Base-by-base conservation (phyloP, 2,329 filamentous ascomycete genomes). In the Aspergillus fijiensis region DNA sequence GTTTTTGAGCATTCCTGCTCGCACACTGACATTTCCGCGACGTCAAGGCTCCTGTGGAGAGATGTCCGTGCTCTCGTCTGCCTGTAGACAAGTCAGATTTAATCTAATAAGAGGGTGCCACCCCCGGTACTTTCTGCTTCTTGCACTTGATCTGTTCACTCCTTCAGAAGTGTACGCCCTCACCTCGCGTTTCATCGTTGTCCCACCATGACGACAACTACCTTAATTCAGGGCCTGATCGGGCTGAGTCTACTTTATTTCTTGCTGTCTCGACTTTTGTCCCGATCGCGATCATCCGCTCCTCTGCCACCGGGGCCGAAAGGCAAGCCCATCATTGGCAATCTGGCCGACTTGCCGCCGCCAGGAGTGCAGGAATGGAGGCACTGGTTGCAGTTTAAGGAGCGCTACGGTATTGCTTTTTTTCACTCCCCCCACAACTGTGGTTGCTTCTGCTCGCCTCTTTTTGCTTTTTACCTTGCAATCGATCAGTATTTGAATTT, bases 231-330 rank as follows among this genome's bases (percentile, higher is more conserved):
- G 14, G 23, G 29, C 19, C 29, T 52, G 33, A 21, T 21, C 31
- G 50, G 29, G n/a, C 31, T 52, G 14, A n/a, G 14, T 25, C 11
- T 21, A 23, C 27, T 14, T n/a, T 55, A 2, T 11, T 3, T 12
- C 9, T 25, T 55, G 21, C 27, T 55, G 16, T 9, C 5, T 11
- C 19, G 27, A 27, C 16, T 33, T 19, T 16, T 33, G 16, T 31
- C 29, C 16, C 52, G 39, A 21, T 31, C 45, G 33, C 21, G 2
- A 19, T n/a, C 42, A n/a, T 33, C 52, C 12, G 23, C 25, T 5
- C 42, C 52, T 5, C 69, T 82, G 2, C 82, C 81, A 0, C 82
- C 82, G 0, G 82, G 82, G 0, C 82, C 82, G 0, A 80, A 75
- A 50, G 74, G 74, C 0, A 62, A 79, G 1, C 80, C 80, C 0